A percentile compares a stretch with the other conserved stretches of the same genome.
Evolutionary conservation across 768 basidiomycete genomes (phyloP).

Genomic region (Omphalotus guepiniiformis): DNA sequence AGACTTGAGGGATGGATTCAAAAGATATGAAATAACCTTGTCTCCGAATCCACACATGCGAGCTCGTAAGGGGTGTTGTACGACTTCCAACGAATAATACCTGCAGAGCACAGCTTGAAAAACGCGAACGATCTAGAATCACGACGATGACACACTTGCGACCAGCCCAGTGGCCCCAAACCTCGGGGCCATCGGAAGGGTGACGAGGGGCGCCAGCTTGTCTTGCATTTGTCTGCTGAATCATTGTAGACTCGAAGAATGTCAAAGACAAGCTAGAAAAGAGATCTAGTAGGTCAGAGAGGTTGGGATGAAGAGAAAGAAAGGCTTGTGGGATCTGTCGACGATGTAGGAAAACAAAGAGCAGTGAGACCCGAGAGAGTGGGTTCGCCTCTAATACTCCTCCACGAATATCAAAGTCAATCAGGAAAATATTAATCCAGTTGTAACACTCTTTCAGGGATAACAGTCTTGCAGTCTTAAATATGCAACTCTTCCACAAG

Average conservation of each 20-base stretch:
- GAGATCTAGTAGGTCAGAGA: not conserved
- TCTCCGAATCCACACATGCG: constrained; percentile 97
- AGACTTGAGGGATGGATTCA: constrained; percentile 16
- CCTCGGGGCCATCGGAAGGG: constrained; percentile 41
- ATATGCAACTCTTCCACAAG: too few relatives aligned
- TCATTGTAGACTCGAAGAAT: constrained; percentile 43
- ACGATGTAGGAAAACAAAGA: too few relatives aligned
- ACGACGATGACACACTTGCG: constrained; percentile 45
- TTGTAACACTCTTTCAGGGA: too few relatives aligned
- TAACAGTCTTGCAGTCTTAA: too few relatives aligned
- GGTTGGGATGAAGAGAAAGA: not conserved
- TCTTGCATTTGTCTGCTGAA: constrained; percentile 57
- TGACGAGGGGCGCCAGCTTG: constrained; percentile 26
- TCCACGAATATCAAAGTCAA: too few relatives aligned
- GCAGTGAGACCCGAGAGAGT: too few relatives aligned
- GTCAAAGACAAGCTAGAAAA: not conserved
- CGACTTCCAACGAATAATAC: constrained; percentile 78
- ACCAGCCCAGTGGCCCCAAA: constrained; percentile 70
- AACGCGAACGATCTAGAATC: constrained; percentile 8
- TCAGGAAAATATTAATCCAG: too few relatives aligned
- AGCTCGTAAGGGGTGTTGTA: constrained; percentile 86
- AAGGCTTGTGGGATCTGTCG: too few relatives aligned
- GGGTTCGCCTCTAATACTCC: too few relatives aligned
- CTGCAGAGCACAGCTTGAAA: constrained; percentile 31
- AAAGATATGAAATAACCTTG: constrained; percentile 52